phyloP scores from a whole-genome alignment of 768 basidiomycete species.

The Termitomyces sp. region DNA sequence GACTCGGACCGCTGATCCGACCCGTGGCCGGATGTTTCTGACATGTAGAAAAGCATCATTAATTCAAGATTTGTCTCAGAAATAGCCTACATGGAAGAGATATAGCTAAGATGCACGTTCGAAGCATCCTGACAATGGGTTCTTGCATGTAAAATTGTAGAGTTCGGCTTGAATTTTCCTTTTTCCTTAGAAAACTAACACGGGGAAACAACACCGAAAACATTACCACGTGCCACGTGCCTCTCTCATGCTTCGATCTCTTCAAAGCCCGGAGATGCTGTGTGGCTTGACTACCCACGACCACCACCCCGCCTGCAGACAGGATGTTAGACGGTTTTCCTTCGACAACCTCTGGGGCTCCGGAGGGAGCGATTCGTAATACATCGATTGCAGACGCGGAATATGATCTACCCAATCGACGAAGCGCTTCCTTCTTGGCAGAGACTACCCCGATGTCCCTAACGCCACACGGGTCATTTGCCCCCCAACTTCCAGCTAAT shows the following conservation, averaged over 20 bases:
- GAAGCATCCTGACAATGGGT: not conserved
- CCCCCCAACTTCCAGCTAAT: conserved; percentile 4
- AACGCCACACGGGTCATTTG: conserved; percentile 13
- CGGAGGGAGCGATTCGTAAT: conserved; percentile 9
- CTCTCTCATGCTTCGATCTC: not conserved
- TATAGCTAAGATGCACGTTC: not conserved
- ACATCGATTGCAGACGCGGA: conserved; percentile 7
- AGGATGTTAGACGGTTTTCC: conserved; percentile 12
- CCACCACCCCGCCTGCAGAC: conserved; percentile 3
- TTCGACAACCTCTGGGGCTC: conserved; percentile 6
- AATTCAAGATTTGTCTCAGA: not conserved
- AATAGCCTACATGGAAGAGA: not conserved
- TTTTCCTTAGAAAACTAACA: not conserved
- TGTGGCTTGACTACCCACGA: conserved; percentile 2
- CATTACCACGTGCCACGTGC: conserved; percentile 8
- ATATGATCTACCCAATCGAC: conserved; percentile 7
- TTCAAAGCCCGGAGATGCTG: not conserved
- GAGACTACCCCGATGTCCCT: conserved; percentile 2
- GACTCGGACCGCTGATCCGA: not conserved
- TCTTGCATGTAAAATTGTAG: not conserved
- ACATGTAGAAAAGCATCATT: not conserved
- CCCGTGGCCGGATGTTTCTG: not conserved
- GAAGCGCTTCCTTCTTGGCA: conserved; percentile 9
- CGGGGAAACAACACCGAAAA: conserved; percentile 6
- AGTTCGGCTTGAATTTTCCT: not conserved